A percentile compares a stretch with the other conserved stretches of the same genome.
Evolutionary conservation across 176 grass and related monocot genomes (phyloP).

Genomic region (Echinochloa phyllopogon): DNA sequence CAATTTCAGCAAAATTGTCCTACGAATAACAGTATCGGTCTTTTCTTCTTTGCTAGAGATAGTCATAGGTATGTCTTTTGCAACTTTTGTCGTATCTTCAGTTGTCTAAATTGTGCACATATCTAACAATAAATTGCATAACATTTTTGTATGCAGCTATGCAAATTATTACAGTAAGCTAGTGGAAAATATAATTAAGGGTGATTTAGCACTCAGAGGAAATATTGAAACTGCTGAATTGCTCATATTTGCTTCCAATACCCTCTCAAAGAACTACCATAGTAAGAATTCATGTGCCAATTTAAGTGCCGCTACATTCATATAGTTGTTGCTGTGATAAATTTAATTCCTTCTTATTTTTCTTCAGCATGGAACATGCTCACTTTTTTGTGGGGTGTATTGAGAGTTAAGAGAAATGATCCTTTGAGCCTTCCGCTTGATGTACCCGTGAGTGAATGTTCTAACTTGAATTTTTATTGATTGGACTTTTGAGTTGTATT

Average conservation of each 20-base stretch:
- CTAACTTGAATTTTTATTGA: no score
- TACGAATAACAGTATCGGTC: constrained; percentile 60
- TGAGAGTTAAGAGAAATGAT: constrained; percentile 55
- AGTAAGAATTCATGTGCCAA: constrained; percentile 50
- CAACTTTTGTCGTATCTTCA: background rate
- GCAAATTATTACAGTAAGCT: constrained; percentile 59
- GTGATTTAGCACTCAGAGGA: constrained; percentile 59
- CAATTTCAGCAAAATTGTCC: constrained; percentile 68
- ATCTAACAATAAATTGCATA: constrained; percentile 23
- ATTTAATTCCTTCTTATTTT: constrained; percentile 28
- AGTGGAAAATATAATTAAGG: constrained; percentile 63
- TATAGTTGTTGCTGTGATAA: constrained; percentile 2
- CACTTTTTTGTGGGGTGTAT: constrained; percentile 83
- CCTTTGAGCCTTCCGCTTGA: constrained; percentile 20
- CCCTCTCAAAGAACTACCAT: constrained; percentile 72
- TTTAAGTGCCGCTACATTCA: constrained; percentile 42
- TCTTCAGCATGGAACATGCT: constrained; percentile 86
- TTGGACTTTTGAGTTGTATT: no score
- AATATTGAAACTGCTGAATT: constrained; percentile 52
- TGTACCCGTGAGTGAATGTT: background rate
- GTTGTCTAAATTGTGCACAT: background rate
- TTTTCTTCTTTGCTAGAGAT: constrained; percentile 95
- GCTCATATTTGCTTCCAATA: constrained; percentile 66
- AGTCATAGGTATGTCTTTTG: constrained; percentile 56
- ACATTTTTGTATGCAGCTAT: constrained; percentile 54